phyloP scores from a whole-genome alignment of 2,329 filamentous ascomycete genomes.

The Aspergillus bombycis region DNA sequence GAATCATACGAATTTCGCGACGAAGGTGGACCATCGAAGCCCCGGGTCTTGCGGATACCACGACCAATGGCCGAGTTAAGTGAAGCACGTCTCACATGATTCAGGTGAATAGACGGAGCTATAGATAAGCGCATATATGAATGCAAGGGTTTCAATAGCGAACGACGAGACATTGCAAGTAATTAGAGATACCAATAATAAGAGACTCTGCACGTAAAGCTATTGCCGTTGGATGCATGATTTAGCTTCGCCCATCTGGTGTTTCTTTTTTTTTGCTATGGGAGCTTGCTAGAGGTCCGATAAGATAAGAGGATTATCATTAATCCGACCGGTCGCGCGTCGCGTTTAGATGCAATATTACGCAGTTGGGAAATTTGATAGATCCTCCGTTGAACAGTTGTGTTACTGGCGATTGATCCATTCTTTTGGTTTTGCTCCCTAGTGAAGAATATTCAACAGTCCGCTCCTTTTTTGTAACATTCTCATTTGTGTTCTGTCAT shows the following conservation, averaged over 20 bases:
- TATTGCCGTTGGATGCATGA: background rate
- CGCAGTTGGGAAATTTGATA: conserved; percentile 12
- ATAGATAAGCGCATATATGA: conserved; percentile 20
- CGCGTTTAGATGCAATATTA: conserved; percentile 19
- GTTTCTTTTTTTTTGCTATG: conserved; percentile 9
- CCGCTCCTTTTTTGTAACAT: background rate
- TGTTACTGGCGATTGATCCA: background rate
- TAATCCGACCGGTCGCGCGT: conserved; percentile 12
- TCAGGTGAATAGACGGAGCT: conserved; percentile 16
- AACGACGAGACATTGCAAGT: conserved; percentile 13
- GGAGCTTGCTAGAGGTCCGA: conserved; percentile 22
- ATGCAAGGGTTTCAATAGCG: conserved; percentile 11
- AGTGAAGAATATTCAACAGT: background rate
- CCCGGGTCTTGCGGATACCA: conserved; percentile 59
- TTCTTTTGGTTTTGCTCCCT: background rate
- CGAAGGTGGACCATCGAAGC: conserved; percentile 4
- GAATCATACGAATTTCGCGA: background rate
- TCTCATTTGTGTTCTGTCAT: background rate
- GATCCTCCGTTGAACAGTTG: background rate
- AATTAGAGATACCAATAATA: background rate
- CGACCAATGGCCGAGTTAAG: conserved; percentile 70
- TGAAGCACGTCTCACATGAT: conserved; percentile 52
- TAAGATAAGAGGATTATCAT: conserved; percentile 26
- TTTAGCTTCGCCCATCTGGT: background rate
- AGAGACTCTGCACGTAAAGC: background rate